Evolutionary conservation across 2,329 filamentous ascomycete genomes (phyloP).

Genomic region (Colletotrichum godetiae): DNA sequence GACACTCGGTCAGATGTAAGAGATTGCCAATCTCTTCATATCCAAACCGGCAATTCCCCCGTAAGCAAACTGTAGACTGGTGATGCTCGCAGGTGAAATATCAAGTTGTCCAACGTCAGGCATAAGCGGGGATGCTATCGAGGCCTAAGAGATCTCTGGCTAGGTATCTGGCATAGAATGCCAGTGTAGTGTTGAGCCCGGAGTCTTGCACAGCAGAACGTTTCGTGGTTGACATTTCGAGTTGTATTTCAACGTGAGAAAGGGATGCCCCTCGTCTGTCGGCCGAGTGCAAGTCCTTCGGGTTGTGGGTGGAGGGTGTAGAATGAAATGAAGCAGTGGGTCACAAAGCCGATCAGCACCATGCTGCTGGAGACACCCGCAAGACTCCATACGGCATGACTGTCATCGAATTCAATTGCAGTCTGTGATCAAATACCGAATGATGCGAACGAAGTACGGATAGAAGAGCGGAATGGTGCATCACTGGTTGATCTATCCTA

Average conservation of each 20-base stretch:
- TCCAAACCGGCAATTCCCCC: constrained; percentile 13
- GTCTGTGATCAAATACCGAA: not conserved
- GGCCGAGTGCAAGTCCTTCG: not conserved
- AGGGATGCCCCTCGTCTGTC: not conserved
- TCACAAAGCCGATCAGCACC: not conserved
- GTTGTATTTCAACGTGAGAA: not conserved
- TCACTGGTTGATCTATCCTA: not conserved
- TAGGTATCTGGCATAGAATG: not conserved
- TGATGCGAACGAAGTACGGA: not conserved
- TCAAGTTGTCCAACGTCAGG: not conserved
- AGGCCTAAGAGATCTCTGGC: not conserved
- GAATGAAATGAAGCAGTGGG: constrained; percentile 18
- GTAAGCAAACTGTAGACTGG: not conserved
- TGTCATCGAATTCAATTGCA: not conserved
- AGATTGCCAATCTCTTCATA: constrained; percentile 20
- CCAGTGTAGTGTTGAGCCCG: not conserved
- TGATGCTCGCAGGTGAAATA: not conserved
- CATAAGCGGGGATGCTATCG: not conserved
- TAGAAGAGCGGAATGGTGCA: not conserved
- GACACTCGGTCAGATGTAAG: not conserved
- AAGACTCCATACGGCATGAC: not conserved
- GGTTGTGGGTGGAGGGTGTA: not conserved
- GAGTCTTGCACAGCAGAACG: not conserved
- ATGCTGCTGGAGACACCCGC: not conserved
- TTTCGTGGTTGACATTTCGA: not conserved